Evolutionary conservation across 306 rosid species (phyloP).

Genomic region (Trifolium dubium): DNA sequence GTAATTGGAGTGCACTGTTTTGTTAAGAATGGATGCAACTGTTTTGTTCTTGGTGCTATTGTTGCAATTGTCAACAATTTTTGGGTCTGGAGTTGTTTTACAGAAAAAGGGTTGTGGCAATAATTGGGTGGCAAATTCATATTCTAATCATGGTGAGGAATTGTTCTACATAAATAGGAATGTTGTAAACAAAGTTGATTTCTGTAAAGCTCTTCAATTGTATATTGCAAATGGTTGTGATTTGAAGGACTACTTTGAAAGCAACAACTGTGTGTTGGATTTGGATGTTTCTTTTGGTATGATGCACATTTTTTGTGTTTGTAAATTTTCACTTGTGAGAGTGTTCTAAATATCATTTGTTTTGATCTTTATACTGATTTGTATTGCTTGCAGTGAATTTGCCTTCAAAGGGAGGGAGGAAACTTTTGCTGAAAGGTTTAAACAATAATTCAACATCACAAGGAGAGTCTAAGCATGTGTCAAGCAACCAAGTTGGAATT

Average conservation of each 20-base stretch:
- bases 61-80: constrained; percentile 53
- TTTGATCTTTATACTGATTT: constrained; percentile 36
- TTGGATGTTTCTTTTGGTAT: constrained; percentile 60
- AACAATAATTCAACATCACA: constrained; percentile 36
- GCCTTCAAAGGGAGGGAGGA: constrained; percentile 61
- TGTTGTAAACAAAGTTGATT: constrained; percentile 52
- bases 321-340: constrained; percentile 18
- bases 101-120: constrained; percentile 59
- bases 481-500: constrained; percentile 48
- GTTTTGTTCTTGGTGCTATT: constrained; percentile 51
- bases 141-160: constrained; percentile 54
- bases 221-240: constrained; percentile 66
- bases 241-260: constrained; percentile 52
- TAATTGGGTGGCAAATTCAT: constrained; percentile 55
- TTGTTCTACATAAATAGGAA: constrained; percentile 65
- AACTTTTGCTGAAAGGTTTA: constrained; percentile 56
- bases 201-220: constrained; percentile 62
- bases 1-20: constrained; percentile 35
- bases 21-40: constrained; percentile 52
- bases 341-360: background rate
- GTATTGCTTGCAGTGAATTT: constrained; percentile 55
- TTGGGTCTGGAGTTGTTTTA: constrained; percentile 51
- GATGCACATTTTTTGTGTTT: constrained; percentile 2
- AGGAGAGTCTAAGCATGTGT: constrained; percentile 30
- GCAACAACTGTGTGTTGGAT: constrained; percentile 49